Base-by-base conservation (phyloP, 78 protist genomes). In the Dictyostelium firmibasis region DNA sequence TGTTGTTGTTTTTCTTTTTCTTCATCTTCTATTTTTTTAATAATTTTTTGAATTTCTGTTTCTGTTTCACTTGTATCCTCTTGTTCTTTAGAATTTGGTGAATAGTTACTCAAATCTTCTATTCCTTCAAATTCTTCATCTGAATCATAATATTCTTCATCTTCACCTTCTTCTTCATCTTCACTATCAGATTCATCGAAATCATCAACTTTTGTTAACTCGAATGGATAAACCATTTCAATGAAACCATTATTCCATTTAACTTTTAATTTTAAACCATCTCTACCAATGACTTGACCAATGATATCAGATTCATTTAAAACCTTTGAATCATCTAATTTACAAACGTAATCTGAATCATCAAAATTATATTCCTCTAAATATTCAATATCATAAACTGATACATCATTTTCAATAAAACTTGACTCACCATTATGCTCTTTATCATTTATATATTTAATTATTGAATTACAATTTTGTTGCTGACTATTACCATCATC, bases 231-330 rank as follows among this genome's bases (percentile, higher is more conserved):
- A 33, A 57, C 75, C 50, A 6, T 20, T 50, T 89, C 88, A 1
- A 36, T 11, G 43, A 16, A 75, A 31, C 87, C 86, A 81, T 89
- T 57, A 60, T 82, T 82, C 86, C 94, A 89, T 31, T n/a, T 41
- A 3, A 89, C 33, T 16, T 60, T 11, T 11, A 89, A 25, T 67
- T 81, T 23, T 41, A 69, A 78, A 27, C 35, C 47, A 8, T 89
- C 94, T 38, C 74, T 89, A 14, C 88, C 82, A 43, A 89, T 69
- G n/a, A 89, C 87, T 67, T 89, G 94, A 31, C 94, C 94, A n/a
- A 89, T 38, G 0, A 81, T 57, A 81, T 89, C 84, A 31, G 67
- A 82, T 13, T 33, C 47, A 60, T 69, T 25, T 16, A n/a, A n/a
- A 7, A 57, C 0, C 23, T 33, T 4, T 25, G 18, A 25, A 10